These are phyloP conservation scores for Bisporella sp. DNA, from an alignment of 2,329 filamentous ascomycete genomes.

Conservation along the genomic window DNA sequence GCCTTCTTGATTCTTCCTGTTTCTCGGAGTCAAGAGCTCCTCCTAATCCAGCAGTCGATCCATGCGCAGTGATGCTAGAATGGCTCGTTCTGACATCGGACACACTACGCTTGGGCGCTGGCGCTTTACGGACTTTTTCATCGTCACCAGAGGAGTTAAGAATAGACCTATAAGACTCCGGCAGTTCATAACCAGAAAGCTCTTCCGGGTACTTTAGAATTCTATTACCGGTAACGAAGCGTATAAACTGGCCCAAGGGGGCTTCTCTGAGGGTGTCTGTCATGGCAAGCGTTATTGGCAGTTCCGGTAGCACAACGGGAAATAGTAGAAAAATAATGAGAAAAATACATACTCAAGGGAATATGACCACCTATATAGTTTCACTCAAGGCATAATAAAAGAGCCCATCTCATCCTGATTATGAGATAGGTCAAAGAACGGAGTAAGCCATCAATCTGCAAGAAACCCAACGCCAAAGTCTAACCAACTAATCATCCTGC, in stretches of 20 bases:
- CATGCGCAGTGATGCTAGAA: background rate
- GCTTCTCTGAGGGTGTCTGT: background rate
- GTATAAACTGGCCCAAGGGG: background rate
- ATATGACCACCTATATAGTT: no score
- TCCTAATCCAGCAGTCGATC: background rate
- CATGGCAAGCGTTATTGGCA: constrained; percentile 1
- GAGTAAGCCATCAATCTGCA: no score
- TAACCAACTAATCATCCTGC: no score
- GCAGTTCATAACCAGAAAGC: background rate
- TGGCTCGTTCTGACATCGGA: background rate
- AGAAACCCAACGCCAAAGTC: no score
- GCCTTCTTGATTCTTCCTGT: background rate
- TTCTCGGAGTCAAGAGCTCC: background rate
- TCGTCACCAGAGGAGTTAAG: background rate
- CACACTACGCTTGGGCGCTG: background rate
- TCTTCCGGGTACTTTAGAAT: constrained; percentile 1
- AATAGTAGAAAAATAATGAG: no score
- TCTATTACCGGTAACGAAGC: background rate
- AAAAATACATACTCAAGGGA: no score
- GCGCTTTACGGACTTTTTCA: background rate
- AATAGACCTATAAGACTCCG: background rate
- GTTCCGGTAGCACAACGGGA: no score
- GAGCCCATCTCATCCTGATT: no score
- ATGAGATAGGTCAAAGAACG: no score
- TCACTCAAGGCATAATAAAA: no score